Percentiles rank a stretch among this genome's conserved stretches.
phyloP scores from a whole-genome alignment of 331 rosid species.

The Pyrus hybrid region DNA sequence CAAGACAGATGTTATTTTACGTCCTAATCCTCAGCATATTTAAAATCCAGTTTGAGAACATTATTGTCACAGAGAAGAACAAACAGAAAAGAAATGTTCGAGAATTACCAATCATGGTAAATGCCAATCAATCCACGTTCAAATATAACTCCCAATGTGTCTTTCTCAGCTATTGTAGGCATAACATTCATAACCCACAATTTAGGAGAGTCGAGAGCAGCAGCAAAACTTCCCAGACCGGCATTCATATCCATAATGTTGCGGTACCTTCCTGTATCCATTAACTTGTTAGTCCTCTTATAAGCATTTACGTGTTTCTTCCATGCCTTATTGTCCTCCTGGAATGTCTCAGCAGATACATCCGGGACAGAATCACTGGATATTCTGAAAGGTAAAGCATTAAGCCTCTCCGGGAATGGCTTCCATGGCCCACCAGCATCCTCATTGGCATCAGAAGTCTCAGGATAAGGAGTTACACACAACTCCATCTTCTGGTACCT shows the following conservation, averaged over 20 bases:
- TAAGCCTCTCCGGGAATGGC: slow-evolving; percentile 65
- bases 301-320: slow-evolving; percentile 78
- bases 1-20: not conserved
- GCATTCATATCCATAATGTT: slow-evolving; percentile 90
- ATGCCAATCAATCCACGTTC: slow-evolving; percentile 91
- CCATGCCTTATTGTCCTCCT: slow-evolving; percentile 56
- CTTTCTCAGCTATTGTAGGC: slow-evolving; percentile 73
- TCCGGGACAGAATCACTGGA: slow-evolving; percentile 45
- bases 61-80: not conserved
- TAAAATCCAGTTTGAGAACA: not conserved
- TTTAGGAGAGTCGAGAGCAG: slow-evolving; percentile 68
- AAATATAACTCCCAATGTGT: slow-evolving; percentile 59
- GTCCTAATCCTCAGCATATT: not conserved
- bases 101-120: slow-evolving; percentile 75
- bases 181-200: slow-evolving; percentile 86
- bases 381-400: slow-evolving; percentile 54
- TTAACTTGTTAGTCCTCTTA: slow-evolving; percentile 53
- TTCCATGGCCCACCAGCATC: slow-evolving; percentile 41
- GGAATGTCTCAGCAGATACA: slow-evolving; percentile 40
- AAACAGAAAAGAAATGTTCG: not conserved
- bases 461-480: slow-evolving; percentile 55
- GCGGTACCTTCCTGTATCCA: slow-evolving; percentile 62
- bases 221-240: slow-evolving; percentile 89
- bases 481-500: slow-evolving; percentile 83
- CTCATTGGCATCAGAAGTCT: slow-evolving; percentile 8